phyloP scores from a whole-genome alignment of 2,329 filamentous ascomycete species.

The Fusarium sp. region DNA sequence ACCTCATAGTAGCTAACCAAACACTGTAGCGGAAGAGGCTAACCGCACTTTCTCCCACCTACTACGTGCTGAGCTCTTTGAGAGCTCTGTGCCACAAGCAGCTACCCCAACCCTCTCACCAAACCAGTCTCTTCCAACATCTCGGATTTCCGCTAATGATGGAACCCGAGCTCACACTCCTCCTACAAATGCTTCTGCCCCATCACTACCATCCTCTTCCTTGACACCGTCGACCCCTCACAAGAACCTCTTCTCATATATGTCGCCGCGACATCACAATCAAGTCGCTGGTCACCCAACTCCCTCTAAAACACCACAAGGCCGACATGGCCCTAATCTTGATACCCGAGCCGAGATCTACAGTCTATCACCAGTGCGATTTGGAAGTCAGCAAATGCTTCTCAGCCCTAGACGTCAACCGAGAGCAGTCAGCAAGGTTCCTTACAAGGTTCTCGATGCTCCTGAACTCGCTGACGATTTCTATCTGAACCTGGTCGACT shows the following conservation, averaged over 20 bases:
- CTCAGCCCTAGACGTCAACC: slow-evolving; percentile 90
- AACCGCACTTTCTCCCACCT: slow-evolving; percentile 92
- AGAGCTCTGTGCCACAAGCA: slow-evolving; percentile 85
- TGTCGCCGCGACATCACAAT: slow-evolving; percentile 77
- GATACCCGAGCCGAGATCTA: slow-evolving; percentile 94
- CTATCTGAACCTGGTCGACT: slow-evolving; percentile 96
- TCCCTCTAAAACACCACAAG: slow-evolving; percentile 88
- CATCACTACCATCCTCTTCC: slow-evolving; percentile 75
- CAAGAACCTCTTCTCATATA: slow-evolving; percentile 96
- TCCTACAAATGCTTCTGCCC: slow-evolving; percentile 71
- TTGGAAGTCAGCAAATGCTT: slow-evolving; percentile 92
- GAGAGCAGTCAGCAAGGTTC: slow-evolving; percentile 91
- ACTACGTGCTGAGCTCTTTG: slow-evolving; percentile 91
- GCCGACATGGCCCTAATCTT: slow-evolving; percentile 86
- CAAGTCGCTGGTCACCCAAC: slow-evolving; percentile 84
- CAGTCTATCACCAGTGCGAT: slow-evolving; percentile 92
- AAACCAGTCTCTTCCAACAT: slow-evolving; percentile 63
- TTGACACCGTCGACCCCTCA: slow-evolving; percentile 94
- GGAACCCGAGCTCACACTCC: slow-evolving; percentile 83
- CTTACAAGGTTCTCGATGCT: slow-evolving; percentile 96
- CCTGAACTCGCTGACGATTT: slow-evolving; percentile 97
- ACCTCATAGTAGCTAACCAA: slow-evolving; percentile 16
- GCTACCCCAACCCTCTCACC: slow-evolving; percentile 72
- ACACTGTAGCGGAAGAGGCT: slow-evolving; percentile 80
- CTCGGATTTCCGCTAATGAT: slow-evolving; percentile 68